Conservation (phyloP, 768 basidiomycete genomes). For the Harrya chromipes region DNA sequence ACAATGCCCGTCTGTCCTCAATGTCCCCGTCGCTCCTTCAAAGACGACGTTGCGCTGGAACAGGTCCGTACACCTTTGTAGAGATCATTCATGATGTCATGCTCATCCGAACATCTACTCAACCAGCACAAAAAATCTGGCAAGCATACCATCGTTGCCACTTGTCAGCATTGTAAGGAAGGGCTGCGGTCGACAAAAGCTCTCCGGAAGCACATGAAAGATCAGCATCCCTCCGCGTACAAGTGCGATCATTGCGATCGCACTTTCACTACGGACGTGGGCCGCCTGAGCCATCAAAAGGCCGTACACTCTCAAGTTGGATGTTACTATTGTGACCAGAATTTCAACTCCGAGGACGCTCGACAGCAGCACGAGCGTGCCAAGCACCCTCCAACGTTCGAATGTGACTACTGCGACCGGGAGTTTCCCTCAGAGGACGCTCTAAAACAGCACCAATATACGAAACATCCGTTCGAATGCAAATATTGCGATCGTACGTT, state of each 20-base stretch:
- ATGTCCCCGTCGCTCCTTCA: constrained; percentile 21
- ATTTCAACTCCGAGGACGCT: constrained; percentile 3
- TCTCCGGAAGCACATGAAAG: constrained; percentile 15
- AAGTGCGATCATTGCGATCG: constrained; percentile 12
- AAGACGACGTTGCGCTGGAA: constrained; percentile 1
- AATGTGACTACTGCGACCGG: constrained; percentile 7
- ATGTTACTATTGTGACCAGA: constrained; percentile 11
- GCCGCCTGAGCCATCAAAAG: neutral
- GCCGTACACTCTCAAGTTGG: constrained; percentile 8
- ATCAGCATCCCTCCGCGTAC: constrained; percentile 9
- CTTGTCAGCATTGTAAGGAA: constrained; percentile 10
- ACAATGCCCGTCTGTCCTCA: constrained; percentile 18
- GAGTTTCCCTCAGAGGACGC: constrained; percentile 5
- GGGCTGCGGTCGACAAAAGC: constrained; percentile 1
- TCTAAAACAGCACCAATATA: constrained; percentile 7
- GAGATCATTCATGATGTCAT: neutral
- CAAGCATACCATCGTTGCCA: constrained; percentile 3
- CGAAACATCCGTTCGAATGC: constrained; percentile 12
- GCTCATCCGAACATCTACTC: neutral
- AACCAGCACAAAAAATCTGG: constrained; percentile 13
- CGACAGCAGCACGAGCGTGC: constrained; percentile 1
- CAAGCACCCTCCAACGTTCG: constrained; percentile 1
- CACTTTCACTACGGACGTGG: neutral
- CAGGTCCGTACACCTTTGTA: constrained; percentile 13
- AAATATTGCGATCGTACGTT: constrained; percentile 1